Conservation (phyloP, 768 basidiomycete genomes). For the Leccinum variicolor region DNA sequence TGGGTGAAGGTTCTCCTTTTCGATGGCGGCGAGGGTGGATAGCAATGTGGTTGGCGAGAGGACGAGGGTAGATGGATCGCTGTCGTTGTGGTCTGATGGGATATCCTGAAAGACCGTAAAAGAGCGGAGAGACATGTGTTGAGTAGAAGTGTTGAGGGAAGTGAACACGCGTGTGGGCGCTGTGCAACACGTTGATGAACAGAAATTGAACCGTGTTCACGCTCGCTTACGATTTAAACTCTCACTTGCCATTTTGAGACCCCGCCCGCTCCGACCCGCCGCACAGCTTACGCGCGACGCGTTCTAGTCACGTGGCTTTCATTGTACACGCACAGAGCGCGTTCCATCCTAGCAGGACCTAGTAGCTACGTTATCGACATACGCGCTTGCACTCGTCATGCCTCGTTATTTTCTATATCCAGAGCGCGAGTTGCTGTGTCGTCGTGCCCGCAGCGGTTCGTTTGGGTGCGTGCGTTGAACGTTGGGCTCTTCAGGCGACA, state of each 20-base stretch:
- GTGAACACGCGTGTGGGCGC: conserved; percentile 20
- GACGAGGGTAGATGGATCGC: conserved; percentile 20
- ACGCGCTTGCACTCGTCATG: neutral
- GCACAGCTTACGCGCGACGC: conserved; percentile 21
- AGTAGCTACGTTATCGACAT: neutral
- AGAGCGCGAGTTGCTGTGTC: neutral
- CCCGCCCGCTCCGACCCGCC: conserved; percentile 32
- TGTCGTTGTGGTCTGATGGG: conserved; percentile 33
- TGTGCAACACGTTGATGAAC: conserved; percentile 33
- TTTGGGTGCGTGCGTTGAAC: neutral
- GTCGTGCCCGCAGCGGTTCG: conserved; percentile 3
- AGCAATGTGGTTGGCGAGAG: conserved; percentile 28
- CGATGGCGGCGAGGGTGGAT: conserved; percentile 39
- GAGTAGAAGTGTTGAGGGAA: conserved; percentile 9
- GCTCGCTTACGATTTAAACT: conserved; percentile 32
- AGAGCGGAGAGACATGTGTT: conserved; percentile 51
- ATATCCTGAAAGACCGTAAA: conserved; percentile 67
- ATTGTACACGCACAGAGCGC: neutral
- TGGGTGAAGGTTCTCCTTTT: conserved; percentile 82
- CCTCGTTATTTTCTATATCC: neutral
- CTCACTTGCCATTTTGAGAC: conserved; percentile 28
- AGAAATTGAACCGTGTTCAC: conserved; percentile 17
- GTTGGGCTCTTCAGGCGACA: neutral
- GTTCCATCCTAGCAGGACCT: neutral
- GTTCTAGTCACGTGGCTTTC: conserved; percentile 24